Evolutionary conservation across 305 asterid species (phyloP), one percentile per base, ranked within the genome.

Genomic region (Rubia peregrina): DNA sequence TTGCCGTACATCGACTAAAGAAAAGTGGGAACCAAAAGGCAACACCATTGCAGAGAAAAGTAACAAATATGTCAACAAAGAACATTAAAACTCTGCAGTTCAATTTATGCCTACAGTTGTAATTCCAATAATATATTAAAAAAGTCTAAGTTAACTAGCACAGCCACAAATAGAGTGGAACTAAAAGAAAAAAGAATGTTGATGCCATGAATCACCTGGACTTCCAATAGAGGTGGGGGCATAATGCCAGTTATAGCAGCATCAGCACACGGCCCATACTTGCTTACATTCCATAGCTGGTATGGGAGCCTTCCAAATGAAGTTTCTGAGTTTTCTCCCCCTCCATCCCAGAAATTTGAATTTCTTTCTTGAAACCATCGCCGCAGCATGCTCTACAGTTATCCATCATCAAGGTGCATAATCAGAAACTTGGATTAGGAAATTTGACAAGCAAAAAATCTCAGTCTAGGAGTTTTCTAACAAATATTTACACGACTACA

Each of bases 201-300:
- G 76, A 22, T 63, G 44, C 53, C 65, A 68, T 68, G 57, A 26
- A 26, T 19, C 41, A 76, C 98, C 96, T 89, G 95, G 67, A 84
- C 80, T 81, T 94, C 99, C 95, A 91, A 82, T 66, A 94, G 85
- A 56, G 99, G 96, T 69, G 99, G 99, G 73, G 98, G 96, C 98
- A 94, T 91, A 76, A 88, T 80, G 76, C 99, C 95, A 75, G 95
- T 88, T 72, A 94, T 87, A 76, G 98, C 98, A 80, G 96, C 99
- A 81, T 91, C 98, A 74, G 87, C 87, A 82, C 97, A 93, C 6
- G 82, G 56, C 21, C 96, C 98, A 74, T 90, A 86, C 78, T 88
- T 90, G 88, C 85, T 86, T 74, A 93, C 89, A 79, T 83, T 89
- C 97, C 98, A 94, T 63, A 88, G 71, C 82, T 91, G 98, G 84